Evolutionary conservation across 495 filamentous ascomycete species (phyloP), one percentile per base, ranked within the genome.

Genomic region (Tuber indicum): DNA sequence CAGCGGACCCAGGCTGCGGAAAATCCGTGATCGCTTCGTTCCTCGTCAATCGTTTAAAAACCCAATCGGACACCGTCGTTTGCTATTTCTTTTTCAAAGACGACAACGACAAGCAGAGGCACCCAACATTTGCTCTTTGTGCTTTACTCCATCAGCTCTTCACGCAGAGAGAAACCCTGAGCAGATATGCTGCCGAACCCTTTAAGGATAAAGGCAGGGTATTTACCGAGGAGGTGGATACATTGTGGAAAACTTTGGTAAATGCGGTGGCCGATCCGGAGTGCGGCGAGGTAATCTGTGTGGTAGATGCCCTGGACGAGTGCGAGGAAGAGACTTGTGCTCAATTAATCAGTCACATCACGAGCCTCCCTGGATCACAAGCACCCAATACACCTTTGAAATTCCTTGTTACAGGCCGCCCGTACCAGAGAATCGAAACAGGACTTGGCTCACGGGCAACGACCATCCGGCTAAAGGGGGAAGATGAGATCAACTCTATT

Each of bases 251-350:
- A 14, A 83, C 82, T 36, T 81, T 86, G 6, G 71, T 72, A 14
- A 74, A 72, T 6, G 76, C 73, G 21, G 71, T 74, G 0, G 75
- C 36, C 32, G 84, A 84, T 75, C 72, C 73, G 5, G 42, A 66
- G 19, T 79, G 81, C 21, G 81, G 76, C 7, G 76, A 82, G 46
- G 72, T 84, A 6, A 81, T 85, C 42, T 84, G 84, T 76, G 77
- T 87, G 46, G 75, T 87, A 0, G 86, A 87, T 74, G 86, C 81
- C n/a, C 75, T 87, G 12, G 86, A 87, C 71, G 86, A 87, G 79
- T 87, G 85, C 72, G 75, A 73, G 36, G 72, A 72, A 41, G 0
- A 16, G 76, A 83, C 77, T 73, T 80, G 85, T 72, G 5, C 83
- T 23, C 36, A 42, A 8, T 17, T 82, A 19, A 78, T 81, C 39